Conservation (phyloP, 495 filamentous ascomycete species). For the Xylaria cubensis region DNA sequence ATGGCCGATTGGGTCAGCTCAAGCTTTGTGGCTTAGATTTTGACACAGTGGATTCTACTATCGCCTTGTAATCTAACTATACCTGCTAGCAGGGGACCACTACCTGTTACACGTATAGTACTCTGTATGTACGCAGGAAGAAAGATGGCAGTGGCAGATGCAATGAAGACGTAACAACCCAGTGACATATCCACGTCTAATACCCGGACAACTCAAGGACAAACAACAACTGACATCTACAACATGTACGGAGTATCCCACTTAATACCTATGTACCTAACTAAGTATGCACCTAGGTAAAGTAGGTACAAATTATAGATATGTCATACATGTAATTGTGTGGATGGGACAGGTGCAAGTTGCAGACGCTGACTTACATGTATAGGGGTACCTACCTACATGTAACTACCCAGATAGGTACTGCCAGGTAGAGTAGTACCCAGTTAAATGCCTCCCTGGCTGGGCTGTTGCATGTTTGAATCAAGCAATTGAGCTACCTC, state of each 20-base stretch:
- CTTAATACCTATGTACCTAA: too few species aligned
- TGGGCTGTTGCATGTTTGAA: conserved; percentile 8
- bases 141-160: neutral
- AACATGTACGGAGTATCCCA: neutral
- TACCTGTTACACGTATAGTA: neutral
- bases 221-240: neutral
- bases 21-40: conserved; percentile 23
- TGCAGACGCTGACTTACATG: neutral
- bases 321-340: neutral
- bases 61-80: neutral
- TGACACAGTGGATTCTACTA: neutral
- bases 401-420: neutral
- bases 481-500: neutral
- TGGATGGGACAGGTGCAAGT: neutral
- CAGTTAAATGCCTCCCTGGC: conserved; percentile 4
- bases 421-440: neutral
- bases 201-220: neutral
- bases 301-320: neutral
- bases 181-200: neutral
- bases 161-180: neutral
- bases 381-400: neutral
- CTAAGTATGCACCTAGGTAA: neutral
- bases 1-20: conserved; percentile 11
- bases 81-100: neutral
- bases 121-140: neutral